phyloP scores from a whole-genome alignment of 164 flowering plant species.

The Santalum album region DNA sequence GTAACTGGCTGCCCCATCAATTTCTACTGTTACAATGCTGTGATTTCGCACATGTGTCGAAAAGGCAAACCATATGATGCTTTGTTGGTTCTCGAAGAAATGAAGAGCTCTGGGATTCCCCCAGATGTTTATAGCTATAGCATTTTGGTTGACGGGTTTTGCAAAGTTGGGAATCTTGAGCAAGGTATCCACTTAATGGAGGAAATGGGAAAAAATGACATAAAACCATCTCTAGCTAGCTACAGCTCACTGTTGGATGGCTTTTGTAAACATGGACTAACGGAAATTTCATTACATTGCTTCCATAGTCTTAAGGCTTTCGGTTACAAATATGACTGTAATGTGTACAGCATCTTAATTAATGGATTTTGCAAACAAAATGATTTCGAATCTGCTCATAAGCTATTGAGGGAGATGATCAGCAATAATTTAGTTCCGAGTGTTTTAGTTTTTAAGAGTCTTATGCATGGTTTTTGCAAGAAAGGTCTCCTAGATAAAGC shows the following conservation, averaged over 20 bases:
- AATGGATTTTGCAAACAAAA: slow-evolving; percentile 36
- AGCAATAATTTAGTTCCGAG: slow-evolving; percentile 27
- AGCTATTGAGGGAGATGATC: slow-evolving; percentile 36
- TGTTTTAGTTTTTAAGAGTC: slow-evolving; percentile 19
- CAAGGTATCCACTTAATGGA: slow-evolving; percentile 27
- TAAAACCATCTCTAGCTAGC: slow-evolving; percentile 41
- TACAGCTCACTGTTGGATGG: slow-evolving; percentile 36
- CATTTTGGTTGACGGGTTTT: slow-evolving; percentile 50
- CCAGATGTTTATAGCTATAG: slow-evolving; percentile 57
- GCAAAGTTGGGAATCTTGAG: slow-evolving; percentile 35
- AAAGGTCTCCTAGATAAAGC: slow-evolving; percentile 30
- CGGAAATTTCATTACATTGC: slow-evolving; percentile 25
- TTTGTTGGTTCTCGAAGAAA: slow-evolving; percentile 33
- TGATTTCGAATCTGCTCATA: slow-evolving; percentile 26
- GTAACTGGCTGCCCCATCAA: slow-evolving; percentile 21
- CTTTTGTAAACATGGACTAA: slow-evolving; percentile 26
- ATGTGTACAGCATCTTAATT: slow-evolving; percentile 31
- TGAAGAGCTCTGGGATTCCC: slow-evolving; percentile 31
- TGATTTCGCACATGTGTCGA: slow-evolving; percentile 41
- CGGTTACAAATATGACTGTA: slow-evolving; percentile 34
- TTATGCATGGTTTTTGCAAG: slow-evolving; percentile 35
- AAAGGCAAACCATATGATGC: slow-evolving; percentile 36
- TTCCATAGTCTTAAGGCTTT: slow-evolving; percentile 20
- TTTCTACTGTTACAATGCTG: slow-evolving; percentile 45
- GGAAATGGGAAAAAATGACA: slow-evolving; percentile 30